Percentiles rank a stretch among this genome's conserved stretches.
Conservation (phyloP, 1,284 basidiomycete genomes). For the Entoloma clypeatum region DNA sequence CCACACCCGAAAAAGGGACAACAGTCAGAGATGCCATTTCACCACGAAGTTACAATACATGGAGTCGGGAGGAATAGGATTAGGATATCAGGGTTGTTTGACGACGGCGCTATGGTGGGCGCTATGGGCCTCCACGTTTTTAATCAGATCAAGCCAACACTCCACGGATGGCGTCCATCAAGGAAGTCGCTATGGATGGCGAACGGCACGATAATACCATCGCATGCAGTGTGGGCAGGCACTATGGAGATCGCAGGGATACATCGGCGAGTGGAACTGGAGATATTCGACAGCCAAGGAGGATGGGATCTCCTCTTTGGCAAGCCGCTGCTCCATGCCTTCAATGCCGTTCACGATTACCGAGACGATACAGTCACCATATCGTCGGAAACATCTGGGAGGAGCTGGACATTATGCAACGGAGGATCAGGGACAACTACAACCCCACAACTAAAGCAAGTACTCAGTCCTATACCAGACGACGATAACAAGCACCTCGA, state of each 20-base stretch:
- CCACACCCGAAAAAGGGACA: background rate
- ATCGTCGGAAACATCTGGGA: too few relatives aligned
- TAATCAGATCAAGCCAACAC: background rate
- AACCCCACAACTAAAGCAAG: too few relatives aligned
- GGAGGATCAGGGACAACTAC: too few relatives aligned
- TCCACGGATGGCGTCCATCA: conserved; percentile 11
- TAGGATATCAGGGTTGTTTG: conserved; percentile 4
- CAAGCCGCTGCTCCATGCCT: conserved; percentile 16
- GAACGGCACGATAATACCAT: conserved; percentile 16
- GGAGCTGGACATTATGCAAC: too few relatives aligned
- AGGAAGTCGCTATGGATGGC: too few relatives aligned
- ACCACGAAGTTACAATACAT: background rate
- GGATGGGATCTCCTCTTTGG: conserved; percentile 25
- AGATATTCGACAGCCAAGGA: conserved; percentile 24
- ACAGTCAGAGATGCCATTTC: background rate
- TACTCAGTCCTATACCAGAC: too few relatives aligned
- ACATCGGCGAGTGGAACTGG: conserved; percentile 11
- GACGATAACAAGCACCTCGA: too few relatives aligned
- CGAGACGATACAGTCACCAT: conserved; percentile 13
- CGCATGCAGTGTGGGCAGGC: conserved; percentile 18
- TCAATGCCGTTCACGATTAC: conserved; percentile 21
- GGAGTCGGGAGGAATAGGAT: background rate
- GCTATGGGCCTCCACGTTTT: conserved; percentile 14
- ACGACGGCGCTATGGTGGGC: conserved; percentile 20
- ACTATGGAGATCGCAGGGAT: conserved; percentile 12